These are phyloP conservation scores for Cudoniella acicularis DNA, from an alignment of 495 filamentous ascomycete genomes.

Conservation along the genomic window DNA sequence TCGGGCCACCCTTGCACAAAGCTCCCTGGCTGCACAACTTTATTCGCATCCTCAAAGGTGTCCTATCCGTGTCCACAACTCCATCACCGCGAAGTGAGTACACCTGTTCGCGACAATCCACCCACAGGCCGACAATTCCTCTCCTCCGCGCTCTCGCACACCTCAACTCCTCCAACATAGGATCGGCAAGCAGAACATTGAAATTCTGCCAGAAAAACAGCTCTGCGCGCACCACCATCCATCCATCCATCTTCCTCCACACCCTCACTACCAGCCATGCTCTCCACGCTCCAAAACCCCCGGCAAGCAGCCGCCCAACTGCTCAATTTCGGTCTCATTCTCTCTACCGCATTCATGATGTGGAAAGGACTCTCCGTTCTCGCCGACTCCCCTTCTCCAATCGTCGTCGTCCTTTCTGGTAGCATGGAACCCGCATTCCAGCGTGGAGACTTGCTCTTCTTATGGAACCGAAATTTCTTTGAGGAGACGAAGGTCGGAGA, in stretches of 20 bases:
- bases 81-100: background rate
- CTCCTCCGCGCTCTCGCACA: background rate
- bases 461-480: slow-evolving; percentile 83
- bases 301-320: slow-evolving; percentile 84
- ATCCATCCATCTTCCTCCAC: background rate
- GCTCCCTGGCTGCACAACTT: background rate
- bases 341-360: slow-evolving; percentile 95
- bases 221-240: background rate
- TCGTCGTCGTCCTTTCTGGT: slow-evolving; percentile 92
- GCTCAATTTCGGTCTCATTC: slow-evolving; percentile 92
- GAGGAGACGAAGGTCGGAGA: slow-evolving; percentile 74
- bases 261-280: slow-evolving; percentile 46
- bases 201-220: no score
- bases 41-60: slow-evolving; percentile 11
- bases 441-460: slow-evolving; percentile 84
- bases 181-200: no score
- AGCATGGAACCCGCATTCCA: slow-evolving; percentile 98
- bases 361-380: slow-evolving; percentile 93
- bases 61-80: no score
- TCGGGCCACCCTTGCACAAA: background rate
- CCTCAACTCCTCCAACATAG: no score
- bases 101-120: slow-evolving; percentile 7
- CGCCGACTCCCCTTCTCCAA: slow-evolving; percentile 83
- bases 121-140: background rate
- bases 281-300: slow-evolving; percentile 69